A percentile compares a stretch with the other conserved stretches of the same genome.
Conservation (phyloP, 768 basidiomycete species). For the Galerina sulciceps region DNA sequence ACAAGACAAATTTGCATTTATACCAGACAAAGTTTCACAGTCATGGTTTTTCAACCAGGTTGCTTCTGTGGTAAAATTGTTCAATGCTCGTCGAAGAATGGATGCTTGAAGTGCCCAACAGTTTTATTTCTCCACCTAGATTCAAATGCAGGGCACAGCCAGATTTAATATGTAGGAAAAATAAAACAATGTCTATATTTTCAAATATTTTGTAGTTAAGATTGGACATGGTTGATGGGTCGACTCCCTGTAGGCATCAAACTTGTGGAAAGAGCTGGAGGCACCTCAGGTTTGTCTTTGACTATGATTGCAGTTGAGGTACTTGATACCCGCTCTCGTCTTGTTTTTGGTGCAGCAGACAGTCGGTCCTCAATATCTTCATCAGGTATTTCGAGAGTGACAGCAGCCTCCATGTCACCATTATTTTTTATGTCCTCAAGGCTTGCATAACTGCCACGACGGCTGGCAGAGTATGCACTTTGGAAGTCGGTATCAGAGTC, state of each 20-base stretch:
- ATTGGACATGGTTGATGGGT: constrained; percentile 11
- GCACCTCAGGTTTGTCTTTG: constrained; percentile 33
- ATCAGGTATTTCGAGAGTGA: constrained; percentile 7
- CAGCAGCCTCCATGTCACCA: constrained; percentile 23
- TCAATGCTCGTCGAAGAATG: constrained; percentile 77
- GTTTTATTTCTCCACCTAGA: constrained; percentile 11
- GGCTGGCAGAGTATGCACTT: constrained; percentile 82
- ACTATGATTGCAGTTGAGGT: constrained; percentile 47
- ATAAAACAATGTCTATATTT: constrained; percentile 17
- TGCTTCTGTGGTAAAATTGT: constrained; percentile 74
- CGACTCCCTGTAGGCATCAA: constrained; percentile 6
- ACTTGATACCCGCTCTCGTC: constrained; percentile 62
- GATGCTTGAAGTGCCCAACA: constrained; percentile 29
- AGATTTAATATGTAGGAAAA: constrained; percentile 17
- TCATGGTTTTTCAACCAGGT: constrained; percentile 84
- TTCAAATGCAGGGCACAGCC: constrained; percentile 4
- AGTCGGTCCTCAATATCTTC: constrained; percentile 32
- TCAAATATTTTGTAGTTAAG: neutral
- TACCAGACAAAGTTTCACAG: constrained; percentile 75
- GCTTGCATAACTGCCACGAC: constrained; percentile 67
- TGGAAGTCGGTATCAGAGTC: constrained; percentile 88
- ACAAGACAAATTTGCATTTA: constrained; percentile 75
- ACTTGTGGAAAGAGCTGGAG: constrained; percentile 16
- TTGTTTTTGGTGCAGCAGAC: constrained; percentile 35
- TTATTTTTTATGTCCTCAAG: constrained; percentile 37